Base-by-base conservation (phyloP, 1,139 yeast species). In the Blastobotrys elegans region DNA sequence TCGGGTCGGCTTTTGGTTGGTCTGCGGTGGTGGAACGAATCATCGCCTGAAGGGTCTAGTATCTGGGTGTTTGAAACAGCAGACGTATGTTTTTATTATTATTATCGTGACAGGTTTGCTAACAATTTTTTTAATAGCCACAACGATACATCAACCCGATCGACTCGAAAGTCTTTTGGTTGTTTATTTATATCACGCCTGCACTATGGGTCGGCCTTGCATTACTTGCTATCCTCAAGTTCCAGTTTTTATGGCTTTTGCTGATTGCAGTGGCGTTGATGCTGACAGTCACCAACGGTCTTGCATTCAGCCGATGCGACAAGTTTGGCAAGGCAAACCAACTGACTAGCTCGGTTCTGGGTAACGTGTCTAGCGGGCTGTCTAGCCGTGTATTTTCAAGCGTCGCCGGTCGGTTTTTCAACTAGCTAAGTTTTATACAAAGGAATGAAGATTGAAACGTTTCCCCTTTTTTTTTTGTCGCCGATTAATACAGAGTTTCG, bases 11-110 rank as follows among this genome's bases (percentile, higher is more conserved):
- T 87, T 47, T 68, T 92, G 49, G 97, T 92, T 5, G 97, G 97
- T 0, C 73, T 92, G 53, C 75, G 98, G 56, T 90, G 97, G 96
- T 89, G 96, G 96, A 88, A 87, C 63, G 80, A 57, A 60, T 71
- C 71, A 0, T 54, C 67, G 1, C 53, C 53, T 4, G 62, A 66
- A 11, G 90, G 92, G 33, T 84, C 82, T 54, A 82, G 86, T 53
- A 79, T 84, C 17, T 87, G 95, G 95, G 95, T 87, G 17, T 87
- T 87, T 64, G 96, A 87, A 64, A 80, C 88, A 1, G 92, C 94
- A 1, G 87, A 85, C 60, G 68, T 64, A 56, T 44, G 66, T 60
- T 31, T 22, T n/a, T n/a, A n/a, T n/a, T n/a, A 17, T 33, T 6
- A 24, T 41, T 36, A 24, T 24, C 33, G 16, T 22, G n/a, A 14